Base-by-base conservation (phyloP, 2,329 filamentous ascomycete species). In the Paracoccidioides lutzii region DNA sequence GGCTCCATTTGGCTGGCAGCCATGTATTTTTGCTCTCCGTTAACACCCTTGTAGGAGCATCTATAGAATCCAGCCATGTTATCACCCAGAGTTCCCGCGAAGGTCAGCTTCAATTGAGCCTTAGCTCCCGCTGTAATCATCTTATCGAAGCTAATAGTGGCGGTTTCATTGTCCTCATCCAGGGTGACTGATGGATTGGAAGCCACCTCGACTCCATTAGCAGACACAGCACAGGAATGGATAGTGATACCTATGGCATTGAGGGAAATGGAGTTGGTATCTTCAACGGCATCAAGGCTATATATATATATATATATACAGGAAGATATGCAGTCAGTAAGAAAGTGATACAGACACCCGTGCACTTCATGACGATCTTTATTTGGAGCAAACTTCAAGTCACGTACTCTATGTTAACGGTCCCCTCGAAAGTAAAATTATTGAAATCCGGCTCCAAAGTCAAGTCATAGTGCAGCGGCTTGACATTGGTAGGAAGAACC, bases 21-120 rank as follows among this genome's bases (percentile, higher is more conserved):
- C 67, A 97, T 78, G 69, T 90, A 86, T 62, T 87, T 87, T 57
- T 85, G 83, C 58, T 81, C 82, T 42, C 91, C 91, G 66, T 93
- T 83, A 51, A 81, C 74, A 59, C 82, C 84, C 77, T 93, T 94
- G 78, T 91, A 97, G 5, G 89, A 94, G 1, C 90, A 95, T 57
- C 91, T 83, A 75, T 97, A 97, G 80, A 97, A 97, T 50, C 91
- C 91, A 51, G 90, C 90, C 89, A 97, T 95, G 74, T 93, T 91
- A 70, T 95, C 88, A 71, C 95, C 95, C 65, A 95, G 75, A 45
- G 78, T 79, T 43, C 90, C 90, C 8, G 81, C 84, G 72, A 94
- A 95, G 62, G 80, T 84, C 65, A 90, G 81, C 66, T 84, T 83
- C 59, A 94, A 73, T 72, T 84, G 83, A 22, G 87, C 88, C 76